These are phyloP conservation scores for Botrytis galanthina DNA, from an alignment of 2,329 filamentous ascomycete species.

Conservation along the genomic window DNA sequence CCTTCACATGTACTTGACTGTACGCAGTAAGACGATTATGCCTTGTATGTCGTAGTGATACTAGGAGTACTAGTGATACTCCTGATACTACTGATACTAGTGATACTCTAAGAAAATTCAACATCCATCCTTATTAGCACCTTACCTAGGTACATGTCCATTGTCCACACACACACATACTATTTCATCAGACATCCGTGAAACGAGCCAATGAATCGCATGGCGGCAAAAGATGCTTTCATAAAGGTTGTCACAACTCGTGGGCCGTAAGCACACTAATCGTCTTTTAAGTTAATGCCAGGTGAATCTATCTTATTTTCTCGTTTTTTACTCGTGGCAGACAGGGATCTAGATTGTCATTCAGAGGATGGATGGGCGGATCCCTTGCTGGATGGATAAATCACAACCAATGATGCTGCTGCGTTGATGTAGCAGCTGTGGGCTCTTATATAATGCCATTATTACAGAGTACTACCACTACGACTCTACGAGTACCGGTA, in stretches of 20 bases:
- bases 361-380: background rate
- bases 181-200: background rate
- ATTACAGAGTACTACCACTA: too few relatives aligned
- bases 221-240: background rate
- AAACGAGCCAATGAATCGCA: background rate
- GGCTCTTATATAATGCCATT: background rate
- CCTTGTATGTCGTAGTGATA: background rate
- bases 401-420: background rate
- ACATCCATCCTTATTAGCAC: background rate
- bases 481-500: too few relatives aligned
- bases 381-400: background rate
- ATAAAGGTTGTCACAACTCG: conserved; percentile 4
- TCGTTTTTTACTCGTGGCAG: conserved; percentile 16
- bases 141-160: background rate
- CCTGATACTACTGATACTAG: background rate
- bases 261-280: conserved; percentile 2
- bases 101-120: background rate
- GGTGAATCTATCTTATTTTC: conserved; percentile 12
- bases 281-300: background rate
- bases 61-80: too few relatives aligned
- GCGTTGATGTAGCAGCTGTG: background rate
- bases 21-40: conserved; percentile 10
- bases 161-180: background rate
- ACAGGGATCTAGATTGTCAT: background rate
- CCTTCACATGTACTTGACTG: background rate